Conservation (phyloP, 805 yeast genomes). For the Candida schatavii region DNA sequence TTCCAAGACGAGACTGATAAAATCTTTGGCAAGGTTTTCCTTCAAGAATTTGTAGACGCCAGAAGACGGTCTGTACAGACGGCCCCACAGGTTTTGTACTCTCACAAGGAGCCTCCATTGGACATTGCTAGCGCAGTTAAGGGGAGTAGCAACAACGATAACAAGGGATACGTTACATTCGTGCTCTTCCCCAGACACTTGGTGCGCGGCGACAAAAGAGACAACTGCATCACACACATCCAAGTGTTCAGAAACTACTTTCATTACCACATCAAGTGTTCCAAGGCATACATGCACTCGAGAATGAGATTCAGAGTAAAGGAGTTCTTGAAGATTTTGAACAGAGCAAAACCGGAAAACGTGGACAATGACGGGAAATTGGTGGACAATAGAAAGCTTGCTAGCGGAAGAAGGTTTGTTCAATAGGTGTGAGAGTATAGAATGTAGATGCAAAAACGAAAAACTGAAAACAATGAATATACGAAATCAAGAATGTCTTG, state of each 20-base stretch:
- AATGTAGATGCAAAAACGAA: neutral
- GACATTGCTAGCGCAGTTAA: conserved; percentile 50
- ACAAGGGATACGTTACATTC: conserved; percentile 56
- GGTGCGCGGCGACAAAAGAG: conserved; percentile 60
- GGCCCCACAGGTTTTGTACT: conserved; percentile 95
- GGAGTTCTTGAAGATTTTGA: conserved; percentile 90
- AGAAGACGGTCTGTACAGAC: conserved; percentile 94
- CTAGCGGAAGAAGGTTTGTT: conserved; percentile 68
- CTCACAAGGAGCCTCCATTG: conserved; percentile 88
- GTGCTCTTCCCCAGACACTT: conserved; percentile 83
- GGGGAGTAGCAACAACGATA: conserved; percentile 43
- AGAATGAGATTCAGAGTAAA: conserved; percentile 96
- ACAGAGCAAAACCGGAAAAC: conserved; percentile 94
- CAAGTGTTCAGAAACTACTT: conserved; percentile 92
- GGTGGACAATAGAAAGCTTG: conserved; percentile 58
- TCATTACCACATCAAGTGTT: conserved; percentile 98
- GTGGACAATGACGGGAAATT: conserved; percentile 62
- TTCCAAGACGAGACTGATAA: conserved; percentile 97
- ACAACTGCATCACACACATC: conserved; percentile 87
- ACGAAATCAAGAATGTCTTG: neutral
- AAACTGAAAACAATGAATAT: neutral
- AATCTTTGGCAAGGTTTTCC: conserved; percentile 80
- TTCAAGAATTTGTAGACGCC: conserved; percentile 94
- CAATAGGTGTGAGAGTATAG: conserved; percentile 2
- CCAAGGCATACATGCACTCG: conserved; percentile 96